These are phyloP conservation scores for Pleurotus tuber-regium DNA, from an alignment of 768 basidiomycete genomes.

Conservation along the genomic window DNA sequence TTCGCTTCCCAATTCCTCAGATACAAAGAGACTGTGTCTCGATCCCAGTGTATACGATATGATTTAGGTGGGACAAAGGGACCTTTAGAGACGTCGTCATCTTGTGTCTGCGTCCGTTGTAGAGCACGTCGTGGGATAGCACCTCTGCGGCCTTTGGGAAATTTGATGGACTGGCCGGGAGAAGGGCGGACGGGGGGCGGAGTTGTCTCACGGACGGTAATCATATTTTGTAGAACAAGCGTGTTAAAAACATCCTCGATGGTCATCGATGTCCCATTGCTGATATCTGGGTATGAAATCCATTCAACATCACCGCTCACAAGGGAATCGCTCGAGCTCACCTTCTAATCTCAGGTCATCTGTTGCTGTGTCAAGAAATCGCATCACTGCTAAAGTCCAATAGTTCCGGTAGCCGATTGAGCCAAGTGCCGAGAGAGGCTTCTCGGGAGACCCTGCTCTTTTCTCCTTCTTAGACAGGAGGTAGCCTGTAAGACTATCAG, in stretches of 20 bases:
- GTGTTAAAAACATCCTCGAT: constrained; percentile 81
- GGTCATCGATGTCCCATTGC: constrained; percentile 84
- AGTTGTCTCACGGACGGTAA: constrained; percentile 50
- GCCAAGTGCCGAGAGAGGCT: constrained; percentile 90
- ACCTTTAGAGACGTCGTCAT: constrained; percentile 36
- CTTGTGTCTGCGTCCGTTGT: constrained; percentile 55
- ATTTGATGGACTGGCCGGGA: constrained; percentile 78
- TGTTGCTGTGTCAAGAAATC: constrained; percentile 62
- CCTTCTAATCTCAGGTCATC: constrained; percentile 72
- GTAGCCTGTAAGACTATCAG: constrained; percentile 62
- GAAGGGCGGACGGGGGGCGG: constrained; percentile 58
- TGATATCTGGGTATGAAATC: constrained; percentile 59
- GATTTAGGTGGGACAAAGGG: constrained; percentile 62
- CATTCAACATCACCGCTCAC: background rate
- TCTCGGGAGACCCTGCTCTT: constrained; percentile 89
- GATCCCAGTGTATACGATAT: constrained; percentile 79
- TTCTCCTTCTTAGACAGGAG: constrained; percentile 94
- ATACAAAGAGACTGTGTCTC: constrained; percentile 59
- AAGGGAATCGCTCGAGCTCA: constrained; percentile 29
- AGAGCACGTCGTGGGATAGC: constrained; percentile 64
- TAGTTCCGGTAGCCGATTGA: constrained; percentile 94
- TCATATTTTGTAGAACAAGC: constrained; percentile 73
- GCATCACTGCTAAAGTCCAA: constrained; percentile 88
- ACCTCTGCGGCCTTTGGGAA: constrained; percentile 63
- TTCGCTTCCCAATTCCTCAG: constrained; percentile 72